Evolutionary conservation across 176 grass and related monocot species (phyloP), one percentile per base, ranked within the genome.

Genomic region (Neostapfia colusana): DNA sequence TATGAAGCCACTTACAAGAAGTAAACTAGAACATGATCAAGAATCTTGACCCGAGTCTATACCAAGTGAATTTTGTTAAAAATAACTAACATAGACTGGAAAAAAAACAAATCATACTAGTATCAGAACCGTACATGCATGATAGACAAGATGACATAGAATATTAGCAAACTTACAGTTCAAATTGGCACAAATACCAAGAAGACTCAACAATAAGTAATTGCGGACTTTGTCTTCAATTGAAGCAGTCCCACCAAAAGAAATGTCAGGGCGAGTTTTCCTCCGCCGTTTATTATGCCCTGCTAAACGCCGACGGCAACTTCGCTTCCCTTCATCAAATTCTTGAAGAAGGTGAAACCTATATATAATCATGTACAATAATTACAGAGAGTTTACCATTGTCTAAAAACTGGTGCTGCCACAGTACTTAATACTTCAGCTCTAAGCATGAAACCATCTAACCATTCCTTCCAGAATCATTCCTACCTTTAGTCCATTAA

Each of bases 241-340:
- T 20, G 31, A 73, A 75, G 82, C 67, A 77, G 37, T 26, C 40
- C 87, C 92, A 13, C 77, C 78, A 65, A 57, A 75, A 75, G 67
- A 21, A 86, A 65, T 78, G 62, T 90, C 96, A 82, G 89, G 91
- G 40, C 83, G 87, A 13, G 85, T 75, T 84, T 99, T 99, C 57
- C 96, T 91, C 86, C 96, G 85, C 2, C 96, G 89, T 67, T 55
- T 99, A 63, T 99, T 99, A 71, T 99, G 96, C 23, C 96, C 96
- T 62, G 89, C 89, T 80, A 95, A 88, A 62, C 96, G 89, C 26
- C 96, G 85, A n/a, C 96, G 89, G 62, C 96, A 99, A 48, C 96
- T 99, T 82, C 96, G 79, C 79, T 95, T 99, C 59, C 89, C 96
- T 82, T 99, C 96, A 78, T 99, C 96, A 80, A 99, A 99, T 78